Conservation (phyloP, 768 basidiomycete genomes). For the Leccinellum albellum region DNA sequence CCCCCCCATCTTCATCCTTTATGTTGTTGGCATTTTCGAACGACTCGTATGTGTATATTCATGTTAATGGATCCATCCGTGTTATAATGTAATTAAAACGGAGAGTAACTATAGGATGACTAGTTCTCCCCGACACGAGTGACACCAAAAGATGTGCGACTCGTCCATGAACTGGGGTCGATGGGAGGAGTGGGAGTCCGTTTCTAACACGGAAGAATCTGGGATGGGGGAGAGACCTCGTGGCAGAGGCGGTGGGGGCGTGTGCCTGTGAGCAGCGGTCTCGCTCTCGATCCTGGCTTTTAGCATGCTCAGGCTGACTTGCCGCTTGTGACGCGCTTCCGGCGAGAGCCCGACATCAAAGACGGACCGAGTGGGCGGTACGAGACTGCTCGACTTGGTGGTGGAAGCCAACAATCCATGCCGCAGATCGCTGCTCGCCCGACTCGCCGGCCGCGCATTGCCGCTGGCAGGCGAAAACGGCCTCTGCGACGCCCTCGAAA, state of each 20-base stretch:
- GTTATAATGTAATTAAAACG: conserved; percentile 8
- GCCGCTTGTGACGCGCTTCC: conserved; percentile 77
- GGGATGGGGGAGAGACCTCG: conserved; percentile 56
- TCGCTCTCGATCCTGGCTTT: conserved; percentile 89
- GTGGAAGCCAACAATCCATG: conserved; percentile 31
- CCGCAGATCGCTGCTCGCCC: conserved; percentile 37
- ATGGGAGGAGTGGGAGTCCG: conserved; percentile 13
- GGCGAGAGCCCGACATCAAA: conserved; percentile 70
- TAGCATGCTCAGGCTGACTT: conserved; percentile 83
- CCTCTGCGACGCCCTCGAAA: conserved; percentile 40
- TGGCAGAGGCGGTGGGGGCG: conserved; percentile 44
- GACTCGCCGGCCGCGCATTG: conserved; percentile 43
- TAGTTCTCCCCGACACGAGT: conserved; percentile 75
- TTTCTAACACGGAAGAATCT: conserved; percentile 17
- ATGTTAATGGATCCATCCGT: conserved; percentile 21
- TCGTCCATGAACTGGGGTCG: conserved; percentile 83
- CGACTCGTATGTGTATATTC: conserved; percentile 13
- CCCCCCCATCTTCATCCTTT: not conserved
- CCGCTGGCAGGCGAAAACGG: conserved; percentile 46
- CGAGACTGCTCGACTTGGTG: conserved; percentile 26
- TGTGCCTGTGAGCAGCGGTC: conserved; percentile 41
- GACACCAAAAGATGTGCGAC: conserved; percentile 87
- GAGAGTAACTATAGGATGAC: conserved; percentile 52
- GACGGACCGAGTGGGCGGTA: conserved; percentile 49
- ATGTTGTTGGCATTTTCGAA: conserved; percentile 3